Base-by-base conservation (phyloP, 2,329 filamentous ascomycete species). In the Chalaropsis ovoidea region DNA sequence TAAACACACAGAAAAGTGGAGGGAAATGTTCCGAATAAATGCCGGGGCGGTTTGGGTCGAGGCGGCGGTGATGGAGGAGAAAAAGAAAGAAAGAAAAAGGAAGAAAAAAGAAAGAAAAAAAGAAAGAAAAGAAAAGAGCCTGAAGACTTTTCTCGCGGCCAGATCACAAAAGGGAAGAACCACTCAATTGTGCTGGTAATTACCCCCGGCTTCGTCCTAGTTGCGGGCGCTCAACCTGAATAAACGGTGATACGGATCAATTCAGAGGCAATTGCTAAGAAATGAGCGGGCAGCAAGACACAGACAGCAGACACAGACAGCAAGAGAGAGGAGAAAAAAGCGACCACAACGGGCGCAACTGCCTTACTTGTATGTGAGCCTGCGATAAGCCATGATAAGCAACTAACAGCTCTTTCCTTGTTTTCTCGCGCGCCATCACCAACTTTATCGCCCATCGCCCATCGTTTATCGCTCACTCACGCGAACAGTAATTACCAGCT, bases 131-230 rank as follows among this genome's bases (percentile, higher is more conserved):
- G 31, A 22, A 5, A n/a, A 52, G 24, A 31, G 54, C 24, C 22
- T 19, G 52, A 56, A 56, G 22, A 17, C 27, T 58, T 58, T 58
- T 39, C n/a, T 58, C 7, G 13, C 10, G 17, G 27, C 27, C n/a
- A 11, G 13, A 58, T 13, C 54, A 19, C 19, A 58, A 17, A 39
- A 58, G 54, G 54, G 27, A 58, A 58, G 31, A 31, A 27, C n/a
- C 27, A 39, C 27, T 58, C 54, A 39, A 39, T 15, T 8, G 10
- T 52, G 22, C 2, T 39, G 54, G 54, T 39, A 58, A 35, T 58
- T 58, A 58, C 54, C 54, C 54, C 54, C 54, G 54, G 54, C 31
- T 58, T 58, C 27, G 54, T 58, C 5, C 31, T 39, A 58, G 27
- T 58, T 58, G 54, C 54, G 54, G 54, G 54, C 54, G 54, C 54